Evolutionary conservation across 2,329 filamentous ascomycete genomes (phyloP), one percentile per base, ranked within the genome.

Genomic region (Ampelomyces quisqualis): DNA sequence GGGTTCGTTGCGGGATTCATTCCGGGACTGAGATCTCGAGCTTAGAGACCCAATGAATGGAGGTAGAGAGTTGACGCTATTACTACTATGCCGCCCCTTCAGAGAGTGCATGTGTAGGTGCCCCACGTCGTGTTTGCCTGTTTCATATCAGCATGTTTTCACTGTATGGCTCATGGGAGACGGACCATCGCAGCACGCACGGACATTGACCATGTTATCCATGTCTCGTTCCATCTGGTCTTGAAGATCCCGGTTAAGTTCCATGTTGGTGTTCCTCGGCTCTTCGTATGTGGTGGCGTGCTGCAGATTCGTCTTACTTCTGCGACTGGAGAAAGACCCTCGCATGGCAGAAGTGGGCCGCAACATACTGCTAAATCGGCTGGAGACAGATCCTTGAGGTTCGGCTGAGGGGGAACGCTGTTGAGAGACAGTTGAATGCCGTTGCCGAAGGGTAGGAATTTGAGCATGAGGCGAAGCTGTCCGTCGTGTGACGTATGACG

Each of bases 181-280:
- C 85, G 80, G 78, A 91, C 90, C 93, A 79, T 97, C 93, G 70
- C 93, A 98, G 73, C 93, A 98, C 45, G 91, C 90, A 64, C 93
- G 79, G 51, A 98, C 93, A 67, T 98, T 96, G 76, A 97, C 91
- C 58, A 97, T 77, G 48, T 84, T 79, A 62, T 90, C 87, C 18
- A 84, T 76, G 53, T 90, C 86, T 38, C 82, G 76, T 58, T 91
- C 85, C 62, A 90, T 84, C 34, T 70, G 77, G 70, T 91, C 87
- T 57, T 91, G 88, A 50, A 90, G 82, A 50, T 84, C 79, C 41
- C 88, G 77, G 42, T 56, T 51, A n/a, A 95, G 67, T 62, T 96
- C 89, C 67, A 95, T 89, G 3, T 87, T 87, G 58, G 67, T 68
- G 63, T 91, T 86, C 57, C 80, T 79, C 48, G 75, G 79, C 31